phyloP scores from a whole-genome alignment of 176 grass and related monocot genomes.

The Rhipidocladum racemiflorum region DNA sequence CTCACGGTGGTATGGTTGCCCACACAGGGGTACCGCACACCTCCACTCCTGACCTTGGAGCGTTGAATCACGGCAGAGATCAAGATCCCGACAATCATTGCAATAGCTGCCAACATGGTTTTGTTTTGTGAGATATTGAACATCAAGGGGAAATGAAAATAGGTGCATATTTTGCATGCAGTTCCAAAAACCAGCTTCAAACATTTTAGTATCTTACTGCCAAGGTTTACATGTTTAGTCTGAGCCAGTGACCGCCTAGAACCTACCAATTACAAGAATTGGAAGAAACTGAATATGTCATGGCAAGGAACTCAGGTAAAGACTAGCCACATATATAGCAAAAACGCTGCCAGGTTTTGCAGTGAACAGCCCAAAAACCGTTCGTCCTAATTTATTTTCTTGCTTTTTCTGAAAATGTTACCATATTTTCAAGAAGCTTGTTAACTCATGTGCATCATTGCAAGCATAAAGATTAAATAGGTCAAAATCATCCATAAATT shows the following conservation, averaged over 20 bases:
- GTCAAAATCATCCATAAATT: neutral
- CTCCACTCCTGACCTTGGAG: conserved; percentile 63
- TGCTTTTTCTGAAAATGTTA: neutral
- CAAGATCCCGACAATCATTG: conserved; percentile 88
- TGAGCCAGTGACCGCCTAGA: neutral
- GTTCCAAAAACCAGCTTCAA: neutral
- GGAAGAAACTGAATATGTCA: neutral
- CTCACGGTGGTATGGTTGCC: conserved; percentile 79
- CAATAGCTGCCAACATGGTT: conserved; percentile 62
- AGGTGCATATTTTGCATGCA: neutral
- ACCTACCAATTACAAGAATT: neutral
- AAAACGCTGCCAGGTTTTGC: neutral
- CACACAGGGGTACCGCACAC: conserved; percentile 53
- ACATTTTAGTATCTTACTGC: neutral
- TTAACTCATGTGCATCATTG: neutral
- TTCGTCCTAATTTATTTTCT: neutral
- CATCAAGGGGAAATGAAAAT: conserved; percentile 9
- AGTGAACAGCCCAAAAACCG: neutral
- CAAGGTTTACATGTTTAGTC: neutral
- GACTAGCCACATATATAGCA: neutral
- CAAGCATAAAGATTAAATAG: conserved; percentile 19
- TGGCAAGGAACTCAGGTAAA: neutral
- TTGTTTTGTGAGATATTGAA: conserved; percentile 21
- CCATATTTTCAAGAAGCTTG: neutral
- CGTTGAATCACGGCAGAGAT: conserved; percentile 65